Evolutionary conservation across 805 yeast species (phyloP).

Genomic region (Saccharomycopsis microspora): DNA sequence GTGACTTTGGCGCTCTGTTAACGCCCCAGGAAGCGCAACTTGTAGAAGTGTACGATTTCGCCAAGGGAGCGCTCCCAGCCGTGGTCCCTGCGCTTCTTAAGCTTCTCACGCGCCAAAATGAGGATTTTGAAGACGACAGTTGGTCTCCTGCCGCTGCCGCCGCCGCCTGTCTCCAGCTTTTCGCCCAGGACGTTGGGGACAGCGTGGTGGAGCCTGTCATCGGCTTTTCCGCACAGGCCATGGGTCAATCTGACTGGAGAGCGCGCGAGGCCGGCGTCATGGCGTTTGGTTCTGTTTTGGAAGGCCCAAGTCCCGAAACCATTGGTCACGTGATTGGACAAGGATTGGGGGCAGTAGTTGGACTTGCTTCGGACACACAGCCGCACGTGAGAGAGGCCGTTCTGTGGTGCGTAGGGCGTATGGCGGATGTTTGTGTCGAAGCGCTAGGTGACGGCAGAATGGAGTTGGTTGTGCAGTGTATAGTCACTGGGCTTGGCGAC

Average conservation of each 20-base stretch:
- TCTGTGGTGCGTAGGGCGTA: conserved; percentile 96
- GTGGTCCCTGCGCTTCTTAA: conserved; percentile 79
- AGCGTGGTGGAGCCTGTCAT: conserved; percentile 79
- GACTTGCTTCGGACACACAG: conserved; percentile 59
- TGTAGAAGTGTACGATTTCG: conserved; percentile 52
- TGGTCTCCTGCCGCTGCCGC: conserved; percentile 99
- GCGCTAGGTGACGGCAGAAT: conserved; percentile 63
- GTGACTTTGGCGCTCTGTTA: conserved; percentile 42
- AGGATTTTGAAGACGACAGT: conserved; percentile 88
- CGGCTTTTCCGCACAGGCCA: conserved; percentile 68
- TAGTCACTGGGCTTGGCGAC: conserved; percentile 73
- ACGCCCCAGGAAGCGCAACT: conserved; percentile 34
- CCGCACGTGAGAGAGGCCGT: conserved; percentile 93
- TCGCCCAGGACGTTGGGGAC: conserved; percentile 83
- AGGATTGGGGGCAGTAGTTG: conserved; percentile 72
- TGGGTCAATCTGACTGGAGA: conserved; percentile 61
- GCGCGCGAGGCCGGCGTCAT: conserved; percentile 94
- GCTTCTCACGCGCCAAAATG: conserved; percentile 79
- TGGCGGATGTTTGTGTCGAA: conserved; percentile 75
- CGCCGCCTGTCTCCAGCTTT: conserved; percentile 89
- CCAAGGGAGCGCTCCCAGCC: conserved; percentile 70
- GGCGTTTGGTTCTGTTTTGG: conserved; percentile 97
- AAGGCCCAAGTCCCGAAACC: conserved; percentile 78
- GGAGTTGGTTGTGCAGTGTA: conserved; percentile 62
- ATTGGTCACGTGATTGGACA: conserved; percentile 59